Evolutionary conservation across 2,329 filamentous ascomycete species (phyloP).

Genomic region (Emergomyces pasteurianus): DNA sequence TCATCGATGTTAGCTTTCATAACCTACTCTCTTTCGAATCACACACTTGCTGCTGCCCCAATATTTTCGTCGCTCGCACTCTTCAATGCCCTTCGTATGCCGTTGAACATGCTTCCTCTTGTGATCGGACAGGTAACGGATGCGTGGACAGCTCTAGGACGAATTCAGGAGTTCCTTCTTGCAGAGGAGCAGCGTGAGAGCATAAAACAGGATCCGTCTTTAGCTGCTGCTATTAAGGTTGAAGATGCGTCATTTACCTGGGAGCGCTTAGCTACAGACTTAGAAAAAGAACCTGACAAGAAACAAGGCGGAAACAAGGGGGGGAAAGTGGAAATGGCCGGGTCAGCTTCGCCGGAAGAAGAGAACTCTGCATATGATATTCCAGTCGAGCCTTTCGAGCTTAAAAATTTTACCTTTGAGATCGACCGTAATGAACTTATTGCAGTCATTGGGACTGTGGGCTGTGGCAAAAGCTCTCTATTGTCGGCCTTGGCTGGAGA

Average conservation of each 20-base stretch:
- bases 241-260: conserved; percentile 71
- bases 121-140: conserved; percentile 85
- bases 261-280: conserved; percentile 43
- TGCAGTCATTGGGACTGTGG: conserved; percentile 32
- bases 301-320: conserved; percentile 8
- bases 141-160: conserved; percentile 69
- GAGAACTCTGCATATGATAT: conserved; percentile 15
- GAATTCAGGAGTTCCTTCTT: conserved; percentile 78
- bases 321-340: conserved; percentile 12
- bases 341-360: conserved; percentile 34
- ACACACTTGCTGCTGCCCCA: conserved; percentile 58
- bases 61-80: conserved; percentile 89
- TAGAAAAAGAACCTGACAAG: conserved; percentile 9
- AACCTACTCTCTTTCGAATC: conserved; percentile 54
- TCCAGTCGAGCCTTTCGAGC: conserved; percentile 27
- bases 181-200: conserved; percentile 76
- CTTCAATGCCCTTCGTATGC: conserved; percentile 84
- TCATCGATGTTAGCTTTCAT: conserved; percentile 94
- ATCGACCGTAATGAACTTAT: conserved; percentile 28
- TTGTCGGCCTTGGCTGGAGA: conserved; percentile 84
- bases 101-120: conserved; percentile 76
- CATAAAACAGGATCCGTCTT: conserved; percentile 43
- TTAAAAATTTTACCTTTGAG: conserved; percentile 26
- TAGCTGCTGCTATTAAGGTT: conserved; percentile 53
- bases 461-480: conserved; percentile 84